phyloP scores from a whole-genome alignment of 805 yeast genomes.

The Cyberlindnera suaveolens region DNA sequence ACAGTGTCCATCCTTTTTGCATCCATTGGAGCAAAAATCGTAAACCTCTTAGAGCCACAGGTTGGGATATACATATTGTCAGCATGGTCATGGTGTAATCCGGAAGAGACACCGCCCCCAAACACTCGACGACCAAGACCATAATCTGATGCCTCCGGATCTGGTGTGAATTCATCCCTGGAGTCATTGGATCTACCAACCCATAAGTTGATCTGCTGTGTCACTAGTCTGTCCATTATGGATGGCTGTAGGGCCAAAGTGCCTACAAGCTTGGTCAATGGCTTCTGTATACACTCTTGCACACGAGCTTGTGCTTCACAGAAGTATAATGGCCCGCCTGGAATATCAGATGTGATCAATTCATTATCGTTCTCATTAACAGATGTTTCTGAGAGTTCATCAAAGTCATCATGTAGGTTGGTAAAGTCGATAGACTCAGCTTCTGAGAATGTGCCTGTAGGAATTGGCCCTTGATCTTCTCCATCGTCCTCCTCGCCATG shows the following conservation, averaged over 20 bases:
- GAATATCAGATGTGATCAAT: conserved; percentile 9
- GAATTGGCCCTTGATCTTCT: conserved; percentile 3
- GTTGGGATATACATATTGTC: conserved; percentile 64
- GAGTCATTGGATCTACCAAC: conserved; percentile 38
- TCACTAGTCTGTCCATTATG: conserved; percentile 37
- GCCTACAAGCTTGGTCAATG: conserved; percentile 41
- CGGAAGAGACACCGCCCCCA: conserved; percentile 58
- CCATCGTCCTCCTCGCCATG: conserved; percentile 17
- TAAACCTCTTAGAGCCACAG: conserved; percentile 58
- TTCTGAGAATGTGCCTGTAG: conserved; percentile 26
- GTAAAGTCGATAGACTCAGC: conserved; percentile 37
- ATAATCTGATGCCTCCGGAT: conserved; percentile 19
- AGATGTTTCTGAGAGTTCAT: conserved; percentile 25
- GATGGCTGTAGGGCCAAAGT: conserved; percentile 36
- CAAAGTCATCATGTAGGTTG: conserved; percentile 45
- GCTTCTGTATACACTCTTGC: conserved; percentile 52
- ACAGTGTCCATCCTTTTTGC: conserved; percentile 54
- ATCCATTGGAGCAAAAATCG: conserved; percentile 58
- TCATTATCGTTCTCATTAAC: conserved; percentile 14
- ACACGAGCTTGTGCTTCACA: conserved; percentile 37
- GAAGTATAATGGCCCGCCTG: conserved; percentile 23
- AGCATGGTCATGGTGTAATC: conserved; percentile 77
- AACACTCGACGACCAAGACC: conserved; percentile 54
- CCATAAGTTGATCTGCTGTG: conserved; percentile 77
- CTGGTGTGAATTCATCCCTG: conserved; percentile 11